Base-by-base conservation (phyloP, 164 flowering plant genomes). In the Houttuynia cordata region DNA sequence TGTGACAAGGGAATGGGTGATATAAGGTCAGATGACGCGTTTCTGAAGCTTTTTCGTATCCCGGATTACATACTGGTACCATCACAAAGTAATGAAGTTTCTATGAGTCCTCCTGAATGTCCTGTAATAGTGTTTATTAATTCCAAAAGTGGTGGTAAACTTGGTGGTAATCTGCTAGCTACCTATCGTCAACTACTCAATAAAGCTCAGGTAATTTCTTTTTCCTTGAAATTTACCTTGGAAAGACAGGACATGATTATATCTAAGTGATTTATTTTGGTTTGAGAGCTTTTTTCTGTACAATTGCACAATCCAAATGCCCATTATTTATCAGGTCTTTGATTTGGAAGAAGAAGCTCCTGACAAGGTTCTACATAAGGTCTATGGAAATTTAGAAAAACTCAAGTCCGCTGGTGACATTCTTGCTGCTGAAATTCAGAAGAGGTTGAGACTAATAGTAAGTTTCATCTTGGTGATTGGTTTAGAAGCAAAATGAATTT, bases 41-140 rank as follows among this genome's bases (percentile, higher is more conserved):
- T 64, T 15, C 63, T 79, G 73, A 68, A 69, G 75, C 83, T 83
- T 21, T 87, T 74, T 62, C 70, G 57, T 63, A 81, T 89, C 62
- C 97, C 97, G 18, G 67, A 80, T 67, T 82, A 82, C 74, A 79
- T 89, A 59, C 78, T 87, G 62, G 52, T 63, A 13, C 73, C 79
- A 18, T 79, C 68, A 12, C 68, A 74, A 18, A 71, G 64, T 23
- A 57, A 51, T 14, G 56, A 52, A 8, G 15, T 24, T 51, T 52
- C 41, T 64, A 24, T 70, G 7, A 23, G 53, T 53, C n/a, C 62
- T 45, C 93, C 93, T 10, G 55, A 60, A 2, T 82, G 86, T 67
- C 97, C 97, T 7, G 91, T 89, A 57, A 13, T 89, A 20, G 97
- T 85, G 52, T 89, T 89, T 67, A 75, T 89, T 53, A 89, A 86